Evolutionary conservation across 495 filamentous ascomycete species (phyloP), one percentile per base, ranked within the genome.

Genomic region (Pyronema omphalodes): DNA sequence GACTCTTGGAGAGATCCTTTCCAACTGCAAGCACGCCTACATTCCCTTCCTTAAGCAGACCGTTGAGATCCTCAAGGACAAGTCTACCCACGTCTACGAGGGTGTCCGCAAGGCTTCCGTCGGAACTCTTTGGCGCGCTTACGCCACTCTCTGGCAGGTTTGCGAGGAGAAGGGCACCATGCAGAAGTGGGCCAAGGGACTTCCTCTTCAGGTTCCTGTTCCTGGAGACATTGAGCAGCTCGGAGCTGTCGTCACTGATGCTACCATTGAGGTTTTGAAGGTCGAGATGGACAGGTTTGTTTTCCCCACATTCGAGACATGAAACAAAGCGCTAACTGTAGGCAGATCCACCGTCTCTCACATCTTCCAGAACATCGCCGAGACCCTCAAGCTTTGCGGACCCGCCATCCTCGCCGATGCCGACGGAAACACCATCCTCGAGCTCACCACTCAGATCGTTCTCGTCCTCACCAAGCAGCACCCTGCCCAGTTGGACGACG

Each of bases 361-460:
- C 60, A 89, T 96, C 71, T 94, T 94, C 71, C 82, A 85, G 66
- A 91, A 88, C 66, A 76, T 96, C 52, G 85, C 88, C n/a, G 84
- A 83, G 57, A 89, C 88, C 37, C 77, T 98, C 52, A 93, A 93
- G 70, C 77, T 82, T 54, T 93, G 86, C 58, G 91, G 91, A 46
- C 91, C 93, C 9, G 79, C 87, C 18, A 80, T 96, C 57, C 75
- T 95, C 29, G 68, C 73, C 4, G 71, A 82, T 55, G 71, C 77
- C 9, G 75, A 86, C 36, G 78, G 84, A 55, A 71, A 77, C 48
- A 79, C 79, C 60, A 57, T 59, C 14, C 39, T 60, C 19, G 63
- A 66, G 52, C 52, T 71, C 9, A 58, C 59, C 34, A 58, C 65
- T 6, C 62, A 65, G 29, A 63, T 85, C 55, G 71, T 80, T 35